Base-by-base conservation (phyloP, 1,284 basidiomycete genomes). In the Leccinum fuscescens region DNA sequence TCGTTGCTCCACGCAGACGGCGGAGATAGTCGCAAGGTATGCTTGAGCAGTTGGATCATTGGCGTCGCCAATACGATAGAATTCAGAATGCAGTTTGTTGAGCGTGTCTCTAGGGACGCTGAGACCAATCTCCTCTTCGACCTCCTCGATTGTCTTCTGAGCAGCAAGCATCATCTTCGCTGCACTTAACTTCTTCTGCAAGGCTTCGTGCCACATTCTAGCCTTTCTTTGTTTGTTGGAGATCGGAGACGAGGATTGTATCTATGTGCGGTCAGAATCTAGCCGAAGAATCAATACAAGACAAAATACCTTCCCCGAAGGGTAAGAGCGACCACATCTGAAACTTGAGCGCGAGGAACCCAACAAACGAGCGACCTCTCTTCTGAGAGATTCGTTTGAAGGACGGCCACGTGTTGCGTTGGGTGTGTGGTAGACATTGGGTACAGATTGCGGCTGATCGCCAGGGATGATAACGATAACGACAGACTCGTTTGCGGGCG, bases 171-270 rank as follows among this genome's bases (percentile, higher is more conserved):
- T 56, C 55, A 56, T 49, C 44, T 56, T 56, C 31, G 14, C 31
- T 48, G 22, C 44, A 49, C 9, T 56, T 22, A 27, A 27, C 31
- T 56, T 56, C 55, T 46, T 56, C 55, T 49, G 29, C 44, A 49
- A 48, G 27, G 55, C 55, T 48, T 56, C 27, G 20, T 56, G 55
- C 44, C 44, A 56, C 35, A 53, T 35, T 29, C 37, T 52, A 17
- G 56, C 55, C 31, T 56, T 56, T 56, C 44, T 49, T 49, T 49
- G 55, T 33, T 56, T 56, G 31, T 56, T 56, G 44, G 55, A 56
- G 44, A 56, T n/a, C 22, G 44, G 44, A 48, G 15, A 35, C 6
- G 9, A 56, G 20, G 52, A 53, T 15, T 33, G 29, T 49, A 8
- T 49, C 55, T 56, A 31, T 56, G 20, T 14, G 33, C 33, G 6